Percentiles rank a stretch among this genome's conserved stretches.
These are phyloP conservation scores for Mycena venus DNA, from an alignment of 768 basidiomycete genomes.

Conservation along the genomic window DNA sequence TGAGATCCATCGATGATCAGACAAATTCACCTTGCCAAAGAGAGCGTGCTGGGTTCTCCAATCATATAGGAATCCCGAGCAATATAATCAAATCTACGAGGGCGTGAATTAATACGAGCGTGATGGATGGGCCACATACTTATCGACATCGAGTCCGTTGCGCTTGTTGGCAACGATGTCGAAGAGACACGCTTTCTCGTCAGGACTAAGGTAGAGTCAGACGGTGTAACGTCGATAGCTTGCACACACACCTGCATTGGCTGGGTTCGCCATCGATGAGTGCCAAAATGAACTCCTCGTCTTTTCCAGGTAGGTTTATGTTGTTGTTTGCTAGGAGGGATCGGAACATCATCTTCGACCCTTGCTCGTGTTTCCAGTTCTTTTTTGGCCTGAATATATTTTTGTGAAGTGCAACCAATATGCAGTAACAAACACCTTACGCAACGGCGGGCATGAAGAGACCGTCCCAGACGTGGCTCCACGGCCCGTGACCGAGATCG, in stretches of 20 bases:
- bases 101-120: neutral
- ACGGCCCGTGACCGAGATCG: slow-evolving; percentile 89
- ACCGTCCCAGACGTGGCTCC: slow-evolving; percentile 88
- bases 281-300: slow-evolving; percentile 78
- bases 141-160: slow-evolving; percentile 91
- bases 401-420: neutral
- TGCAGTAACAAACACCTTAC: slow-evolving; percentile 55
- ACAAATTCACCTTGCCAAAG: slow-evolving; percentile 56
- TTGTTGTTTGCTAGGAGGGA: slow-evolving; percentile 70
- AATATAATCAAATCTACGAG: slow-evolving; percentile 83
- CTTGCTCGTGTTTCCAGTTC: slow-evolving; percentile 83
- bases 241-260: slow-evolving; percentile 59
- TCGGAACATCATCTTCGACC: slow-evolving; percentile 88
- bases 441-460: slow-evolving; percentile 76
- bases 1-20: neutral
- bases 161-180: slow-evolving; percentile 87
- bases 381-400: slow-evolving; percentile 55
- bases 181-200: slow-evolving; percentile 82
- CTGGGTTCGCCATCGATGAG: slow-evolving; percentile 76
- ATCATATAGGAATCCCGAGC: slow-evolving; percentile 80
- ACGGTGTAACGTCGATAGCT: neutral
- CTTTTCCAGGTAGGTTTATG: slow-evolving; percentile 61
- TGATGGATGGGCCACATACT: slow-evolving; percentile 56
- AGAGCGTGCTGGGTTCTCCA: slow-evolving; percentile 72
- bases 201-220: slow-evolving; percentile 39